phyloP scores from a whole-genome alignment of 2,329 filamentous ascomycete genomes.

The Ceratocystis variospora region DNA sequence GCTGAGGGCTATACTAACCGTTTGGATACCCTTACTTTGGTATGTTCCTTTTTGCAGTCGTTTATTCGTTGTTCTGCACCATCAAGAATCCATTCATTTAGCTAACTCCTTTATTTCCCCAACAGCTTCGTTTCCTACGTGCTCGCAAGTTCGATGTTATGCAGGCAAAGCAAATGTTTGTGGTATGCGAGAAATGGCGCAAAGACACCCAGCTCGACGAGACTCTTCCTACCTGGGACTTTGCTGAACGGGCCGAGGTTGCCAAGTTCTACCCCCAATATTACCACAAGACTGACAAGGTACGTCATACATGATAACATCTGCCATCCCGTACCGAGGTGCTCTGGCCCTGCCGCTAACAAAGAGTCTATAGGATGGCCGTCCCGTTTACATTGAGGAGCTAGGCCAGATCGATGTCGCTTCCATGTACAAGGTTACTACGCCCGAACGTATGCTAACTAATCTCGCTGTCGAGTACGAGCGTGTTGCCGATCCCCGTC shows the following conservation, averaged over 20 bases:
- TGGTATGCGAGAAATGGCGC: slow-evolving; percentile 83
- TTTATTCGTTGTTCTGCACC: background rate
- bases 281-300: slow-evolving; percentile 94
- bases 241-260: slow-evolving; percentile 69
- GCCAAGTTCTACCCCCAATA: slow-evolving; percentile 94
- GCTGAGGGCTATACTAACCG: slow-evolving; percentile 65
- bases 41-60: slow-evolving; percentile 32
- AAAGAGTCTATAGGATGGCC: slow-evolving; percentile 55
- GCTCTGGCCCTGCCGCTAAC: background rate
- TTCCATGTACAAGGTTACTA: slow-evolving; percentile 87
- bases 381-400: slow-evolving; percentile 93
- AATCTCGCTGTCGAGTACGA: slow-evolving; percentile 98
- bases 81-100: slow-evolving; percentile 3
- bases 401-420: slow-evolving; percentile 83
- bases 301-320: slow-evolving; percentile 25
- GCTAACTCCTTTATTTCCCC: background rate
- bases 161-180: slow-evolving; percentile 77
- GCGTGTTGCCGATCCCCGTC: slow-evolving; percentile 79
- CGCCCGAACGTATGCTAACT: slow-evolving; percentile 81
- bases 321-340: background rate
- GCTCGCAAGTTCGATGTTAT: slow-evolving; percentile 91
- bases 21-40: slow-evolving; percentile 83
- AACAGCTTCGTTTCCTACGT: slow-evolving; percentile 71
- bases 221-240: slow-evolving; percentile 67
- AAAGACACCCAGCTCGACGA: slow-evolving; percentile 74